Conservation (phyloP, 257 asterid species). For the Solanum appendiculatum region DNA sequence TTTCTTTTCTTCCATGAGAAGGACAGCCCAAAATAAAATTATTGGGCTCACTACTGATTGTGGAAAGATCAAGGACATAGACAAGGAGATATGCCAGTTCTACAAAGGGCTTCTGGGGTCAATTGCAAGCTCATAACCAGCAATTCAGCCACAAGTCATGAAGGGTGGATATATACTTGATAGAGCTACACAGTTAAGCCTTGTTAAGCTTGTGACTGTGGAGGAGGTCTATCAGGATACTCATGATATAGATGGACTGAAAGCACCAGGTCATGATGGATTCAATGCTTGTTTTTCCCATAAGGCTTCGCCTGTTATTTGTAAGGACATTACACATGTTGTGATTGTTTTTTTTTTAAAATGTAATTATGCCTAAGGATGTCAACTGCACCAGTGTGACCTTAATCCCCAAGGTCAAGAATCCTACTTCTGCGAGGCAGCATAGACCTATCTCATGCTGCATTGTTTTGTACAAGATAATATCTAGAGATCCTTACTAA, state of each 20-base stretch:
- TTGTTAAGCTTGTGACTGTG: background rate
- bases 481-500: background rate
- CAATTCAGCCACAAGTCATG: background rate
- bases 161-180: background rate
- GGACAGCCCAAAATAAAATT: background rate
- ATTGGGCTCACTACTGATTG: background rate
- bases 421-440: background rate
- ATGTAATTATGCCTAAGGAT: background rate
- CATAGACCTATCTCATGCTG: background rate
- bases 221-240: background rate
- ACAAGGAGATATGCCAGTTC: background rate
- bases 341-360: no score
- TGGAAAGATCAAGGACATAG: background rate
- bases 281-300: background rate
- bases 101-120: background rate
- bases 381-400: background rate
- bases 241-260: background rate
- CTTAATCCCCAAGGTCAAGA: background rate
- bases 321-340: background rate
- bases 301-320: background rate
- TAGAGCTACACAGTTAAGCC: background rate
- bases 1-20: background rate
- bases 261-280: background rate
- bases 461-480: no score
- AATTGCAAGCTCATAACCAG: no score